phyloP scores from a whole-genome alignment of 169 alveolate species.

The Cryptosporidium andersoni region DNA sequence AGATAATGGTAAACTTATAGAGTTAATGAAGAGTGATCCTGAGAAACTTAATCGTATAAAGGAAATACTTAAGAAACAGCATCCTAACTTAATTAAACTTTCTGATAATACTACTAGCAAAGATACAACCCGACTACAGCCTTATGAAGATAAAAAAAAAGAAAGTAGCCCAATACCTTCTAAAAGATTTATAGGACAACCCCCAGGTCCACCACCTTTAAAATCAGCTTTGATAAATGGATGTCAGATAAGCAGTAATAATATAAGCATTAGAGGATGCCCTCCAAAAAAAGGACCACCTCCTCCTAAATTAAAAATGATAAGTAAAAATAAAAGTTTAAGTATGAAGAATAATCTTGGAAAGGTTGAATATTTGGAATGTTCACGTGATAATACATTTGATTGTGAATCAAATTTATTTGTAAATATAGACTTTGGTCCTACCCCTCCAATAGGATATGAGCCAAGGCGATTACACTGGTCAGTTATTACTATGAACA shows the following conservation, averaged over 20 bases:
- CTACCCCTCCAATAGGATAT: constrained; percentile 65
- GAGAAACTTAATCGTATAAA: constrained; percentile 11
- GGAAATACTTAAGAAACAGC: constrained; percentile 39
- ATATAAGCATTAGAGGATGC: neutral
- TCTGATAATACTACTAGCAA: too few species aligned
- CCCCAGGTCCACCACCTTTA: constrained; percentile 69
- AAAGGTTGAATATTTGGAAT: neutral
- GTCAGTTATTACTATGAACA: constrained; percentile 68
- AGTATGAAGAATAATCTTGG: neutral
- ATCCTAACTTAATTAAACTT: constrained; percentile 32
- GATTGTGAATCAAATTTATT: neutral
- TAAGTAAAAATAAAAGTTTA: constrained; percentile 7
- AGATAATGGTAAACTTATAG: constrained; percentile 43
- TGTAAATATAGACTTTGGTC: constrained; percentile 50
- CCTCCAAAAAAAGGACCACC: constrained; percentile 53
- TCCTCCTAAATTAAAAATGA: constrained; percentile 35
- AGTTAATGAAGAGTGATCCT: constrained; percentile 28
- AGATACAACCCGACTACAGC: neutral
- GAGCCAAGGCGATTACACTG: constrained; percentile 66
- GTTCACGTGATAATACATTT: neutral
- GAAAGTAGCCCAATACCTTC: neutral
- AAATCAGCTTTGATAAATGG: neutral
- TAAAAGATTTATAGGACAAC: constrained; percentile 21
- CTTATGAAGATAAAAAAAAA: neutral
- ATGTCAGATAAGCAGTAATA: neutral